Conservation (phyloP, 352 stramenopile species). For the Pythium guiyangense region DNA sequence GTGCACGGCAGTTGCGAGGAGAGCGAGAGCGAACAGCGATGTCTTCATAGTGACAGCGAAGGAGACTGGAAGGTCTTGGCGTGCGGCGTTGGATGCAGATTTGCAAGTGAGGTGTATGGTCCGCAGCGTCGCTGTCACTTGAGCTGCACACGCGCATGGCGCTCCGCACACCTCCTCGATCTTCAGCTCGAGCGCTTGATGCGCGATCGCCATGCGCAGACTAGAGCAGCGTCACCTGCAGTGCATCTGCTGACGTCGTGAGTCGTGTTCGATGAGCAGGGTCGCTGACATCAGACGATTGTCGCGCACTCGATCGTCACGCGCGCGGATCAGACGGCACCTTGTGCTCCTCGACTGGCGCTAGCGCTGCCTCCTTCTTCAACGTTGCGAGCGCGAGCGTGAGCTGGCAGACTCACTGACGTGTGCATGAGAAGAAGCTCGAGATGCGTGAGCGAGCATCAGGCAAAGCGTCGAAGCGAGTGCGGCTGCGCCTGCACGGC, state of each 20-base stretch:
- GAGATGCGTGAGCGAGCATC: too few species aligned
- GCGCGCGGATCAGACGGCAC: neutral
- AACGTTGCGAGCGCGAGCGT: neutral
- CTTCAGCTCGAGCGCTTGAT: too few species aligned
- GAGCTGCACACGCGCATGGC: neutral
- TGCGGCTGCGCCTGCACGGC: too few species aligned
- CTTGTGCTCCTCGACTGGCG: too few species aligned
- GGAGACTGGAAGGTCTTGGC: slow-evolving; percentile 3
- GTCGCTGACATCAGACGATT: neutral
- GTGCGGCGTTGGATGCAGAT: slow-evolving; percentile 19
- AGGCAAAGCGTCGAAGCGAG: too few species aligned
- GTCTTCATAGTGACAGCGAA: slow-evolving; percentile 30
- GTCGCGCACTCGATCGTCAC: slow-evolving; percentile 9
- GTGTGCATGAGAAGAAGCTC: too few species aligned
- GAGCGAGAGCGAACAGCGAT: slow-evolving; percentile 20
- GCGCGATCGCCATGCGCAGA: too few species aligned
- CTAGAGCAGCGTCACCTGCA: neutral
- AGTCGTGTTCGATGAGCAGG: neutral
- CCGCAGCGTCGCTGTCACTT: neutral
- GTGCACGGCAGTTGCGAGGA: slow-evolving; percentile 13
- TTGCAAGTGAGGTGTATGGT: slow-evolving; percentile 21
- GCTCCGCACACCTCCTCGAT: too few species aligned
- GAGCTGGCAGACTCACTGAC: too few species aligned
- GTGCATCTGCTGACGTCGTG: neutral
- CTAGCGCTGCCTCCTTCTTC: too few species aligned